Base-by-base conservation (phyloP, 805 yeast species). In the Wickerhamiella alocasiicola region DNA sequence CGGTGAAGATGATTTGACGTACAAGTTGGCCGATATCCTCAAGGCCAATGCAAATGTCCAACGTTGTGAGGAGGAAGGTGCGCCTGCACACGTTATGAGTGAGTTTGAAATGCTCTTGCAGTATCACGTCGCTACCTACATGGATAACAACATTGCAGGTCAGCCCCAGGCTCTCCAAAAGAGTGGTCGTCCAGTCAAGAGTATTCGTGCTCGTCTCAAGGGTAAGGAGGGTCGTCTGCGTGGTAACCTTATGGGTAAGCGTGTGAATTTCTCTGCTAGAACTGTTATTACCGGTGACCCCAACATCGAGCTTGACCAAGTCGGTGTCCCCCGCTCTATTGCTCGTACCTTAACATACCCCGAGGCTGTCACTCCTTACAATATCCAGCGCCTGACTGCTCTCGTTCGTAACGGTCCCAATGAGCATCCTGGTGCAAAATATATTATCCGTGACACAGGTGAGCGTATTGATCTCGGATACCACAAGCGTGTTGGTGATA, bases 221-320 rank as follows among this genome's bases (percentile, higher is more conserved):
- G 98, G 99, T 68, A 91, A 91, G 55, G 99, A 91, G 67, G 98
- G 99, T 46, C 87, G 98, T 68, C 76, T 91, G 48, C 79, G 98
- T 73, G 97, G 97, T 58, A 91, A 91, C 57, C 68, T 91, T 55
- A 91, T 91, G 98, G 99, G 99, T 63, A 91, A 91, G 70, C 85
- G 99, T 69, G 99, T 91, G 45, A 93, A 91, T 61, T 88, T 83
- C 56, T 95, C 97, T 41, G 98, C 98, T 39, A 84, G 99, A 65
- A 88, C 98, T 7, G 99, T 91, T 54, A 91, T 91, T 64, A 87
- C 97, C 5, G 97, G 97, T 71, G 99, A 91, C 61, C 99, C 99
- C 33, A 91, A 91, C 57, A 70, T 91, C 54, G 97, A 91, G 53
- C 72, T 91, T 50, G 98, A 93, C 59, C 97, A 91, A 67, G 98